phyloP scores from a whole-genome alignment of 148 eudicot species.

The Cornus kousa region DNA sequence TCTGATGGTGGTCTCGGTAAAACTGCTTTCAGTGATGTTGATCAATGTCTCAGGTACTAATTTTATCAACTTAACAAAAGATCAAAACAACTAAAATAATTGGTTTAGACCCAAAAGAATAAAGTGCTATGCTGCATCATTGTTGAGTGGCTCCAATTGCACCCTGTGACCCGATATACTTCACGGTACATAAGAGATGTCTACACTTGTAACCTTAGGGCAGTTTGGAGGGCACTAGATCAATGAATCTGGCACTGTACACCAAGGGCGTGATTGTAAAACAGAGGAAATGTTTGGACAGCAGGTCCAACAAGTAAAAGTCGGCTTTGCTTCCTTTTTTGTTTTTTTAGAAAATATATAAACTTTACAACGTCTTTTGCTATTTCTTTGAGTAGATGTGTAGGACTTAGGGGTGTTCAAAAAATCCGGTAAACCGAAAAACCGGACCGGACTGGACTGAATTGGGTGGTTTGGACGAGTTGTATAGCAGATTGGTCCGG shows the following conservation, averaged over 20 bases:
- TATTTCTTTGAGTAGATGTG: too few species aligned
- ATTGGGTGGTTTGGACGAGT: too few species aligned
- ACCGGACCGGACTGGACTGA: too few species aligned
- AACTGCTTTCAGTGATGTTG: slow-evolving; percentile 66
- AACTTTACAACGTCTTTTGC: too few species aligned
- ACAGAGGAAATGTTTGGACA: neutral
- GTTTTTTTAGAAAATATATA: too few species aligned
- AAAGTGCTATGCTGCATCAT: neutral
- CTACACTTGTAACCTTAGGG: neutral
- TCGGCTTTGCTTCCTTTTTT: too few species aligned
- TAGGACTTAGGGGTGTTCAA: too few species aligned
- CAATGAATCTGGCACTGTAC: neutral
- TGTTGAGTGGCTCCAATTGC: neutral
- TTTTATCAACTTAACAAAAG: neutral
- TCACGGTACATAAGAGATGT: neutral
- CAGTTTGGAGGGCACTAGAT: neutral
- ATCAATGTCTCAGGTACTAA: slow-evolving; percentile 76
- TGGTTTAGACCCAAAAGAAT: neutral
- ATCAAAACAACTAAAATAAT: neutral
- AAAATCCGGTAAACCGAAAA: too few species aligned
- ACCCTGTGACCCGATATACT: neutral
- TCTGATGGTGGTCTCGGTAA: slow-evolving; percentile 68
- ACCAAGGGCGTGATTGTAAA: neutral
- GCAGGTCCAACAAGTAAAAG: neutral
- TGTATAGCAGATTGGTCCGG: too few species aligned